Percentiles rank a stretch among this genome's conserved stretches.
Evolutionary conservation across 2,329 filamentous ascomycete species (phyloP).

Genomic region (Gnomoniopsis smithogilvyi): DNA sequence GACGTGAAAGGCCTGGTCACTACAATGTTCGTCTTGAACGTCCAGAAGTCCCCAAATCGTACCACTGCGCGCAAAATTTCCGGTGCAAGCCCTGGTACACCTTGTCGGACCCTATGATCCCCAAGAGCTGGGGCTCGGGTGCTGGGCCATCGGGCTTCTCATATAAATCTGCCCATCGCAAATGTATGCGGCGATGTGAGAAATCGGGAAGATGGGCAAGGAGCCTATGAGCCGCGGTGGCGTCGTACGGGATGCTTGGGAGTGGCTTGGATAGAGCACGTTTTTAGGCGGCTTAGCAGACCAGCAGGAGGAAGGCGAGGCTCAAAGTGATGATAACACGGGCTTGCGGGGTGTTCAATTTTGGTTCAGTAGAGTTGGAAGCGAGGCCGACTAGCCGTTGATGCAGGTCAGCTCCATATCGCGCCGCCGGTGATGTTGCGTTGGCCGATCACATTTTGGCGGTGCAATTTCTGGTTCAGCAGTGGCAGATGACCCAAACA

Average conservation of each 20-base stretch:
- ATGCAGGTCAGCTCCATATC: too few relatives aligned
- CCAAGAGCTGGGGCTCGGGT: conserved; percentile 1
- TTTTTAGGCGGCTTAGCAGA: conserved; percentile 11
- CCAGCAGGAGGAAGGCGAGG: not conserved
- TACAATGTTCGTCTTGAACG: conserved; percentile 27
- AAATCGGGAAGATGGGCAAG: conserved; percentile 1
- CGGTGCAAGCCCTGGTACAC: too few relatives aligned
- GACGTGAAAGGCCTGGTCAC: conserved; percentile 30
- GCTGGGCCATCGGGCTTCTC: not conserved
- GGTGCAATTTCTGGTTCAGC: too few relatives aligned
- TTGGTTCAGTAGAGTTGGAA: too few relatives aligned
- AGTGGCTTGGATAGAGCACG: conserved; percentile 5
- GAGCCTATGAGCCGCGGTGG: not conserved
- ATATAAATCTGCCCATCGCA: not conserved
- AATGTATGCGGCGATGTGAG: not conserved
- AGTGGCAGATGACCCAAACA: too few relatives aligned
- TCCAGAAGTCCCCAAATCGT: conserved; percentile 33
- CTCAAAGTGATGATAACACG: not conserved
- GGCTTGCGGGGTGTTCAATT: not conserved
- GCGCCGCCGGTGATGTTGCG: too few relatives aligned
- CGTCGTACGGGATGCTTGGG: conserved; percentile 4
- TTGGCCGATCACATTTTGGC: too few relatives aligned
- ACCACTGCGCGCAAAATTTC: conserved; percentile 20
- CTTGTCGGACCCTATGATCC: too few relatives aligned
- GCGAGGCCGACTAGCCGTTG: too few relatives aligned